A percentile compares a stretch with the other conserved stretches of the same genome.
Conservation (phyloP, 768 basidiomycete genomes). For the Coprinopsis sp. region DNA sequence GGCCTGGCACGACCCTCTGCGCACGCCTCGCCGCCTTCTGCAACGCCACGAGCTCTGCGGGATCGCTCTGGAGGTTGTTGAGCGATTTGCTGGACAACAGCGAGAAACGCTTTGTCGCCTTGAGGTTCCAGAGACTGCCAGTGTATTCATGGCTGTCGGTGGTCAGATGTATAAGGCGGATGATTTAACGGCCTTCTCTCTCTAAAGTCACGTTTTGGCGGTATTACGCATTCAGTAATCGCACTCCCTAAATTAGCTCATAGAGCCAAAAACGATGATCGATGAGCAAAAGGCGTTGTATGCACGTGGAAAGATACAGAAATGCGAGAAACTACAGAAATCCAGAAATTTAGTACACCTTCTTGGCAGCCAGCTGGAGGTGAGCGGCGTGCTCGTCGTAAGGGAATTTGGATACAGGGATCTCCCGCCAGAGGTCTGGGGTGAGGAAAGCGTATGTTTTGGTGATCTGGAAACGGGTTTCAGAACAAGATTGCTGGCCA, state of each 20-base stretch:
- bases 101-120: constrained; percentile 5
- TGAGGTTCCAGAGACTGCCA: not conserved
- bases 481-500: not conserved
- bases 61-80: not conserved
- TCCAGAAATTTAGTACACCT: constrained; percentile 49
- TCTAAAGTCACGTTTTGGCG: constrained; percentile 4
- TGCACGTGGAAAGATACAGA: constrained; percentile 8
- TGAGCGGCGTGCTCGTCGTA: constrained; percentile 96
- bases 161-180: not conserved
- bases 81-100: constrained; percentile 6
- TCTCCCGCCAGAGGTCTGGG: constrained; percentile 96
- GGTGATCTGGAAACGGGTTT: constrained; percentile 60
- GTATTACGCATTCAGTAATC: too few relatives aligned
- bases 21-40: constrained; percentile 6
- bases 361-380: constrained; percentile 82
- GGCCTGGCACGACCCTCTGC: constrained; percentile 1
- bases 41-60: not conserved
- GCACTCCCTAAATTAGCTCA: not conserved
- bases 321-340: constrained; percentile 15
- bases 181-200: too few relatives aligned
- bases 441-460: constrained; percentile 99
- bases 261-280: not conserved
- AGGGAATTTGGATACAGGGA: constrained; percentile 81
- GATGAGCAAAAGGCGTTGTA: constrained; percentile 7
- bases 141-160: not conserved